Evolutionary conservation across 768 basidiomycete genomes (phyloP).

Genomic region (Russula griseocarnosa): DNA sequence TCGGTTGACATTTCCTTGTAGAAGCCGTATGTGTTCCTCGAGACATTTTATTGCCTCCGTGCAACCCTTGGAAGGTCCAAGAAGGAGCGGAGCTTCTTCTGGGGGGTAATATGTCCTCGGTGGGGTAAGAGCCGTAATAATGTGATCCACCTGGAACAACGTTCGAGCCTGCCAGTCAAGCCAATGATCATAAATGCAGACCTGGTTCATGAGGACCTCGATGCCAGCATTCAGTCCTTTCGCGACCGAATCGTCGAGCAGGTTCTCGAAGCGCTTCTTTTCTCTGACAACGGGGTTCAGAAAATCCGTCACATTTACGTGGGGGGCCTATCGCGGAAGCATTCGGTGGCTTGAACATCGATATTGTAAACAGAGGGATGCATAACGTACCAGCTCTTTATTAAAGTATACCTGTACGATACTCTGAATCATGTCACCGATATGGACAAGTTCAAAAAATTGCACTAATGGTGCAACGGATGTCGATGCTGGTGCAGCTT

Average conservation of each 20-base stretch:
- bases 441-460: conserved; percentile 95
- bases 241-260: conserved; percentile 90
- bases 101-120: conserved; percentile 89
- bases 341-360: background rate
- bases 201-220: conserved; percentile 93
- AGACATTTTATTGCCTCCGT: conserved; percentile 86
- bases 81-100: conserved; percentile 72
- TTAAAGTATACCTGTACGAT: conserved; percentile 99
- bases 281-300: conserved; percentile 89
- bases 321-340: conserved; percentile 51
- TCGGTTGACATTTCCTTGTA: conserved; percentile 91
- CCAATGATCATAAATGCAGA: conserved; percentile 32
- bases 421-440: conserved; percentile 95
- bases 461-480: conserved; percentile 86
- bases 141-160: conserved; percentile 75
- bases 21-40: conserved; percentile 83
- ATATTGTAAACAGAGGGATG: background rate
- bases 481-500: conserved; percentile 30
- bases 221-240: conserved; percentile 92
- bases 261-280: conserved; percentile 94
- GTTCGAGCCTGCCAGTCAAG: background rate
- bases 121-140: conserved; percentile 75
- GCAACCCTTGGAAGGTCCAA: conserved; percentile 84
- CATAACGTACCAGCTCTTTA: conserved; percentile 71
- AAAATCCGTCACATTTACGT: conserved; percentile 93